A percentile compares a stretch with the other conserved stretches of the same genome.
Evolutionary conservation across 495 filamentous ascomycete species (phyloP).

Genomic region (Margaritispora aquatica): DNA sequence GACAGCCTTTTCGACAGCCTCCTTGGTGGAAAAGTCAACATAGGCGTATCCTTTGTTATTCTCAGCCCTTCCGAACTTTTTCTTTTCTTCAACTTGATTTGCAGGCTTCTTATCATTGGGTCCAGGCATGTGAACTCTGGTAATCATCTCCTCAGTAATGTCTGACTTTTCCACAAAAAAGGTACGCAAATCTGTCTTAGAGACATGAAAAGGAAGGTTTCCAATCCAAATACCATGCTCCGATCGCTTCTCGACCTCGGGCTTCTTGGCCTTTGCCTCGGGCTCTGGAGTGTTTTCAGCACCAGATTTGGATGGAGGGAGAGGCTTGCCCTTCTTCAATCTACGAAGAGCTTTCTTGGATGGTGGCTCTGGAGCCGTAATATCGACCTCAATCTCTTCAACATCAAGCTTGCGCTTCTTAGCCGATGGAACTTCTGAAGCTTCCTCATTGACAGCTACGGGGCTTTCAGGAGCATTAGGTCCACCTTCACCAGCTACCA

Average conservation of each 20-base stretch:
- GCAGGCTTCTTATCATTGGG: constrained; percentile 40
- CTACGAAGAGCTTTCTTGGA: constrained; percentile 85
- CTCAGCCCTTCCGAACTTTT: constrained; percentile 26
- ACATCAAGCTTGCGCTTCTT: constrained; percentile 67
- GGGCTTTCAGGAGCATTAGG: neutral
- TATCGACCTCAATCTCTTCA: constrained; percentile 81
- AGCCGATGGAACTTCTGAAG: constrained; percentile 23
- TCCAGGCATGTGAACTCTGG: constrained; percentile 73
- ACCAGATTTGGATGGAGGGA: constrained; percentile 30
- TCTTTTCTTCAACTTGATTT: constrained; percentile 27
- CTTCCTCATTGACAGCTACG: neutral
- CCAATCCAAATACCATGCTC: constrained; percentile 91
- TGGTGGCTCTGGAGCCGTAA: constrained; percentile 79
- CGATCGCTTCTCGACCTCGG: constrained; percentile 56
- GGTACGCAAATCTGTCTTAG: constrained; percentile 59
- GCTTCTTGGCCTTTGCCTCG: constrained; percentile 31
- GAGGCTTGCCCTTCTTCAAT: constrained; percentile 66
- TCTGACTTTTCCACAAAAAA: constrained; percentile 68
- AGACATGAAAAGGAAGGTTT: constrained; percentile 79
- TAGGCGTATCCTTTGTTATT: constrained; percentile 92
- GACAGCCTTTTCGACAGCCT: constrained; percentile 64
- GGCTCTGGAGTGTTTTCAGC: constrained; percentile 30
- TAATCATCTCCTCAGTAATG: constrained; percentile 66
- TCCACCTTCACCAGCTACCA: neutral
- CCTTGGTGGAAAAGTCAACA: constrained; percentile 73